Conservation (phyloP, 768 basidiomycete species). For the Amanita subjunquillea region DNA sequence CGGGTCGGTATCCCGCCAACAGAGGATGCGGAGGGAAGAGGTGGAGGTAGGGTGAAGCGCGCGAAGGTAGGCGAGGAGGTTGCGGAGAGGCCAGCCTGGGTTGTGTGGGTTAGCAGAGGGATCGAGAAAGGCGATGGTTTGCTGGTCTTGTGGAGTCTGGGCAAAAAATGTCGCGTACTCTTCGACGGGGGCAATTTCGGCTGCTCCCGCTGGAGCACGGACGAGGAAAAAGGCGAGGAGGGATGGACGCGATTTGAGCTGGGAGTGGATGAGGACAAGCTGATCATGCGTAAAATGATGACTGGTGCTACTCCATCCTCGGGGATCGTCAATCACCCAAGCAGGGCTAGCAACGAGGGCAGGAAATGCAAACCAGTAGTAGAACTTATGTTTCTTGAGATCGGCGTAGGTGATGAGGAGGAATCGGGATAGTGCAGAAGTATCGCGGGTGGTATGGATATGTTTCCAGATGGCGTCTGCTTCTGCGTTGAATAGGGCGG, state of each 20-base stretch:
- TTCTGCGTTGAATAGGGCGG: conserved; percentile 67
- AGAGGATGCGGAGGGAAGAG: conserved; percentile 49
- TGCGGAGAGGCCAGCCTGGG: conserved; percentile 91
- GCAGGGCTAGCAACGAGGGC: conserved; percentile 83
- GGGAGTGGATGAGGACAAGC: conserved; percentile 42
- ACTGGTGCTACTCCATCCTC: conserved; percentile 45
- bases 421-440: conserved; percentile 61
- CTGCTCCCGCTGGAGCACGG: conserved; percentile 17
- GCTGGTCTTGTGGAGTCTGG: conserved; percentile 16
- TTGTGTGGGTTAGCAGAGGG: conserved; percentile 69
- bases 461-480: conserved; percentile 70
- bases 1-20: conserved; percentile 62
- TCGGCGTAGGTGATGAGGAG: conserved; percentile 91
- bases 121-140: conserved; percentile 63
- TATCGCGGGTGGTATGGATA: conserved; percentile 40
- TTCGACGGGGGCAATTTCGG: conserved; percentile 42
- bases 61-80: conserved; percentile 76
- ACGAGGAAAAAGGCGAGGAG: conserved; percentile 56
- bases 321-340: conserved; percentile 63
- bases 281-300: conserved; percentile 33
- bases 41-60: conserved; percentile 43
- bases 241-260: conserved; percentile 27
- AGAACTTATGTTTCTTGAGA: conserved; percentile 96
- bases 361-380: conserved; percentile 98
- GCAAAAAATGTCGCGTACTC: conserved; percentile 51